phyloP scores from a whole-genome alignment of 306 rosid species.

The Luffa acutangula region DNA sequence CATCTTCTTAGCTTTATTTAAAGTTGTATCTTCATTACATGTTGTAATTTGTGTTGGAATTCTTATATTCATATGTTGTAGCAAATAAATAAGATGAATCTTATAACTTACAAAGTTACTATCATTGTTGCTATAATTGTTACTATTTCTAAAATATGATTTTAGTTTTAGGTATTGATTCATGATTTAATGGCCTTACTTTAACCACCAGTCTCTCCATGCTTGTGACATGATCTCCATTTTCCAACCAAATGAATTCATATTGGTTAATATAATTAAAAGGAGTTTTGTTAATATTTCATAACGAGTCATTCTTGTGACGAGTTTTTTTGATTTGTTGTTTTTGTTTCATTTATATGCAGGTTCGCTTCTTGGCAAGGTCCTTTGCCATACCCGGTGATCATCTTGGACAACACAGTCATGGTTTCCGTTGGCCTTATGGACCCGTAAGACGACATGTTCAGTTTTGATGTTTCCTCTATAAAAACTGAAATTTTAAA shows the following conservation, averaged over 20 bases:
- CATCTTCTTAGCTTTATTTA: background rate
- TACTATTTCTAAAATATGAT: background rate
- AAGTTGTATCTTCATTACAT: background rate
- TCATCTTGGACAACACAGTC: constrained; percentile 94
- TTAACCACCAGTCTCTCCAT: background rate
- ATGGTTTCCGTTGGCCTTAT: constrained; percentile 95
- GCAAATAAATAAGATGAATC: background rate
- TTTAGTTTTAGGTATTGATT: background rate
- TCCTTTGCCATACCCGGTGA: constrained; percentile 91
- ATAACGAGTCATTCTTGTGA: background rate
- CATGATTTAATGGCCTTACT: background rate
- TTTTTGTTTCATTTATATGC: constrained; percentile 2
- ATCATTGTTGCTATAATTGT: background rate
- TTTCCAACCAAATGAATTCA: background rate
- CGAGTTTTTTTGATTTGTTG: background rate
- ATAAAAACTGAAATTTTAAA: background rate
- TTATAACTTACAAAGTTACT: background rate
- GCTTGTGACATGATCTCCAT: background rate
- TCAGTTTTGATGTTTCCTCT: background rate
- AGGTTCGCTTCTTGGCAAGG: constrained; percentile 96
- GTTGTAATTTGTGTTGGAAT: background rate
- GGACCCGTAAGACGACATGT: constrained; percentile 63
- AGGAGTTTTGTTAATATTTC: background rate
- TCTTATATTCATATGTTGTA: background rate
- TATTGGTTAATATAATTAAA: background rate